Base-by-base conservation (phyloP, 768 basidiomycete genomes). In the Lentinula raphanica region DNA sequence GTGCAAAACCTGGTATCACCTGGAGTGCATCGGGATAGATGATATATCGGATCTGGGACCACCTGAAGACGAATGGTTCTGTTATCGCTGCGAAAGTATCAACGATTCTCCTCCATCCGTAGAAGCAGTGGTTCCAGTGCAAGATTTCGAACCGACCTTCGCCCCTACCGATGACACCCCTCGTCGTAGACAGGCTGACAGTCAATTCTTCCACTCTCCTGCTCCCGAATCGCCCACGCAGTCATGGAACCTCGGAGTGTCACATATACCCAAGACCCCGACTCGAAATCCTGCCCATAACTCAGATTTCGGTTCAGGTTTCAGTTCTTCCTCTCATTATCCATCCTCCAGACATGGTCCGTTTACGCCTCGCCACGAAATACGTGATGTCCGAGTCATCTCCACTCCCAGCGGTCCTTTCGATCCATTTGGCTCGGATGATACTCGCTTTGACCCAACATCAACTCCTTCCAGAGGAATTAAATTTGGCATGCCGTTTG, bases 11-110 rank as follows among this genome's bases (percentile, higher is more conserved):
- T 94, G 91, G 91, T 92, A 88, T 66, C 91, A 94, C 70, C 76
- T 91, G 31, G 72, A 82, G 44, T 94, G 91, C 69, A 85, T 93
- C 36, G 90, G 89, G 53, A 87, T 93, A 63, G 72, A 71, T 53
- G 78, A 76, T 63, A 78, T 83, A 32, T 70, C 78, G 11, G 84
- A 90, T 53, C 74, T 92, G 15, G 91, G 89, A 6, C 79, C 71
- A 49, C 88, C 90, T 65, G 88, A 91, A 63, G 89, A 91, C 63
- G 83, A 83, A 1, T 94, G 91, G 90, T 93, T 79, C 69, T 88
- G 90, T 69, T 68, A 74, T 53, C 72, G 75, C 58, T 84, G 91
- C 64, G 66, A 81, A 62, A 60, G 71, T 29, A 71, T 75, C 45
- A 76, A 75, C 35, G 72, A 74, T 9, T 77, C 77, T 25, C 76